Base-by-base conservation (phyloP, 495 filamentous ascomycete species). In the Daldinia concentrica region DNA sequence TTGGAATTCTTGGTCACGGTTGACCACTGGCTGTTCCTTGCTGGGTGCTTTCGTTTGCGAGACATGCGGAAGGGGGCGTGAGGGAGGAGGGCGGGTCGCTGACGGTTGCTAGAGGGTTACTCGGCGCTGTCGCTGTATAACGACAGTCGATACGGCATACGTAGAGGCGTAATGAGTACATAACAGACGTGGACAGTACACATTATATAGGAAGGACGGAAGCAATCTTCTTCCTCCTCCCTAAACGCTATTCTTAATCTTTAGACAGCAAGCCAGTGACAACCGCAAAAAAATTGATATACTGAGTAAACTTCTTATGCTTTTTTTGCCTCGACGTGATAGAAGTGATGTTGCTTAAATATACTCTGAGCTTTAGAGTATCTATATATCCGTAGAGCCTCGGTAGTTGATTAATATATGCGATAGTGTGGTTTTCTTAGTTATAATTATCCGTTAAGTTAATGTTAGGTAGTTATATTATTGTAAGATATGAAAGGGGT, bases 221-320 rank as follows among this genome's bases (percentile, higher is more conserved):
- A 22, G n/a, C 27, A 12, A 12, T 32, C 48, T 56, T 41, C n/a
- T 39, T 37, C 19, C 29, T 39, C n/a, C 45, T 59, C 12, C 30
- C 29, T 69, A 29, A 58, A 71, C 62, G 64, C 48, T 62, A 63
- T 55, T 64, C 58, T 59, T 68, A 48, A 61, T 50, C 55, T 55
- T 37, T 71, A 74, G 63, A 62, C 55, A 54, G 57, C 41, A 66
- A 59, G 54, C 64, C 72, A 65, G 61, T 68, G 64, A 62, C 64
- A 65, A 55, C 60, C 63, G 62, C 41, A 61, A 68, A 61, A 68
- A 71, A 74, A 72, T 72, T 65, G 64, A 60, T 61, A 61, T 61
- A 55, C 27, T 60, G 37, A 61, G 55, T 32, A 59, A 59, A 54
- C 43, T 24, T 24, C 3, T 48, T 12, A 24, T 24, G 9, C 17